Evolutionary conservation across 805 yeast species (phyloP).

Genomic region (Barnettozyma californica): DNA sequence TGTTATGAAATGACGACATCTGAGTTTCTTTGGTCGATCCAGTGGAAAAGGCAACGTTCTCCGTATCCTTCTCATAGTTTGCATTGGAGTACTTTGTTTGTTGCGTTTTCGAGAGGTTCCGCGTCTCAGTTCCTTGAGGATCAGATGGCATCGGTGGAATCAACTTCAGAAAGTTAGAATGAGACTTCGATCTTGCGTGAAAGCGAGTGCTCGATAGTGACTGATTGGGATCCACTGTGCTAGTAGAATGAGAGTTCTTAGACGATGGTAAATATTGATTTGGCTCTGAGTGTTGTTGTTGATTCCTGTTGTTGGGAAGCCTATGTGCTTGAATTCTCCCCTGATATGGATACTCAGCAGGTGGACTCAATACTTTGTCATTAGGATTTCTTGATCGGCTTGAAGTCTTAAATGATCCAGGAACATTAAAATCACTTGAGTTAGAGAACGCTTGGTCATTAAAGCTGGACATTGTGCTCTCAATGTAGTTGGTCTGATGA

Average conservation of each 20-base stretch:
- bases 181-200: conserved; percentile 3
- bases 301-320: background rate
- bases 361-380: background rate
- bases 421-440: conserved; percentile 3
- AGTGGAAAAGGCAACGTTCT: background rate
- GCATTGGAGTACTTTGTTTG: background rate
- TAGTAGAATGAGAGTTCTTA: conserved; percentile 3
- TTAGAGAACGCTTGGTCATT: background rate
- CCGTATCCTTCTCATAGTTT: conserved; percentile 9
- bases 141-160: conserved; percentile 26
- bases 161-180: conserved; percentile 21
- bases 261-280: no score
- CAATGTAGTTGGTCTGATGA: background rate
- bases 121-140: conserved; percentile 10
- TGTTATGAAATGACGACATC: background rate
- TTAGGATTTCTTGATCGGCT: background rate
- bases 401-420: conserved; percentile 8
- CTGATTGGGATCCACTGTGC: background rate
- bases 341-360: background rate
- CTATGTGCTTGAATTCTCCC: background rate
- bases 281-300: background rate
- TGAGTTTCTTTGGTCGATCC: conserved; percentile 10
- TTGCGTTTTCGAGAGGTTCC: conserved; percentile 7
- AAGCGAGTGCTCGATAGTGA: background rate
- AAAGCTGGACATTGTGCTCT: conserved; percentile 5